These are phyloP conservation scores for Multifurca ochricompacta DNA, from an alignment of 768 basidiomycete genomes.

Conservation along the genomic window DNA sequence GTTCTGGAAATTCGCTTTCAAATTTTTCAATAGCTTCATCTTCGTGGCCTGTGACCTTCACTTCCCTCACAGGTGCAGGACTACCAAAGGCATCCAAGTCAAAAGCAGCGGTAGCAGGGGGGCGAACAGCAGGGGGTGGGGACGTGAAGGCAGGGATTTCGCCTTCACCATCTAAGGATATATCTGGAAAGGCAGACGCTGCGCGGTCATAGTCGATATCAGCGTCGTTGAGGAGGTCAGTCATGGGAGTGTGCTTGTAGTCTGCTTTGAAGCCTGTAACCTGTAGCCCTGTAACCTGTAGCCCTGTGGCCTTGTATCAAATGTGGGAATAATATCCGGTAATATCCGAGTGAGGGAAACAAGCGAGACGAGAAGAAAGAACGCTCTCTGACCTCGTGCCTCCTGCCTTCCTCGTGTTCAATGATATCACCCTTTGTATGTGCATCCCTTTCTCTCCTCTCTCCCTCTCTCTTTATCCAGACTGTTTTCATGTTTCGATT, in stretches of 20 bases:
- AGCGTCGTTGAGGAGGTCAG: constrained; percentile 34
- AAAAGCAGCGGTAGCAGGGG: constrained; percentile 35
- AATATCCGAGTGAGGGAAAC: background rate
- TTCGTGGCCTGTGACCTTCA: constrained; percentile 80
- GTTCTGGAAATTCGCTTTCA: constrained; percentile 77
- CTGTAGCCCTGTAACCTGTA: too few species aligned
- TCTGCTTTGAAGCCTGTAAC: too few species aligned
- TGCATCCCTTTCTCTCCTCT: background rate
- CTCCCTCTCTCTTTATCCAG: background rate
- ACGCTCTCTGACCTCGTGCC: constrained; percentile 10
- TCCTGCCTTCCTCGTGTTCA: too few species aligned
- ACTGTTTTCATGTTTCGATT: constrained; percentile 11
- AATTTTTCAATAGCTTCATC: constrained; percentile 66
- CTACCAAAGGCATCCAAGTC: constrained; percentile 61
- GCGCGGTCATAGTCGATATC: constrained; percentile 77
- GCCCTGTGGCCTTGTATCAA: too few species aligned
- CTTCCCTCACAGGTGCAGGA: constrained; percentile 39
- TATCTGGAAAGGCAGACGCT: constrained; percentile 81
- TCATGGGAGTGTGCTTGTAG: constrained; percentile 21
- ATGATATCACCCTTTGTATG: constrained; percentile 11
- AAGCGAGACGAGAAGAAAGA: background rate
- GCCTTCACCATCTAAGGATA: constrained; percentile 60
- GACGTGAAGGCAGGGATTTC: constrained; percentile 42
- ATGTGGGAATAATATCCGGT: constrained; percentile 1
- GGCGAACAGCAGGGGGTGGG: constrained; percentile 23